These are phyloP conservation scores for Teunomyces stri DNA, from an alignment of 805 yeast genomes.

Conservation along the genomic window DNA sequence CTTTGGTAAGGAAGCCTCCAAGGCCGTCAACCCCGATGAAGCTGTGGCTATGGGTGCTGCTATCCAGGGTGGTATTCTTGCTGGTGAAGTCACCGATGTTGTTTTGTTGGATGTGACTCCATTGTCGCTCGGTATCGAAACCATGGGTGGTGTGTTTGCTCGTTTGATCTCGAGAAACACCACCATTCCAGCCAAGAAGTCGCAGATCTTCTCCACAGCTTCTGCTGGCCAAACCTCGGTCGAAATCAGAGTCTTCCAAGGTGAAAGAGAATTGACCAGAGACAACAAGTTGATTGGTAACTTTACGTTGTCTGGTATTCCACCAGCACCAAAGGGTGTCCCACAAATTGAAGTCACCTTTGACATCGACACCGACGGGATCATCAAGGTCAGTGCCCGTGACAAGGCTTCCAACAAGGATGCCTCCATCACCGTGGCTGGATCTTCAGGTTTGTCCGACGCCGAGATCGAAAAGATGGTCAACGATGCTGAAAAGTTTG, in stretches of 20 bases:
- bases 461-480: conserved; percentile 90
- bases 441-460: conserved; percentile 89
- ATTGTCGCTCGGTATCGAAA: conserved; percentile 91
- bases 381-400: conserved; percentile 90
- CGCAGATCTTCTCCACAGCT: conserved; percentile 67
- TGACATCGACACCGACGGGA: conserved; percentile 97
- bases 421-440: conserved; percentile 94
- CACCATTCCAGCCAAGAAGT: conserved; percentile 94
- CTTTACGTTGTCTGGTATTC: conserved; percentile 92
- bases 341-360: conserved; percentile 93
- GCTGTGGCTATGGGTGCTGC: conserved; percentile 97
- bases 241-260: conserved; percentile 94
- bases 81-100: conserved; percentile 94
- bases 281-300: conserved; percentile 97
- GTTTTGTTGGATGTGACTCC: conserved; percentile 87
- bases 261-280: conserved; percentile 97
- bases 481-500: conserved; percentile 83
- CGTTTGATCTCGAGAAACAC: conserved; percentile 90
- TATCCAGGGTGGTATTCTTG: conserved; percentile 93
- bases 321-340: conserved; percentile 93
- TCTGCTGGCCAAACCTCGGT: conserved; percentile 33
- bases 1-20: conserved; percentile 82
- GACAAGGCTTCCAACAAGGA: conserved; percentile 93
- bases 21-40: conserved; percentile 92
- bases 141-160: conserved; percentile 97